Base-by-base conservation (phyloP, 75 land plant species). In the Cryptomeria japonica region DNA sequence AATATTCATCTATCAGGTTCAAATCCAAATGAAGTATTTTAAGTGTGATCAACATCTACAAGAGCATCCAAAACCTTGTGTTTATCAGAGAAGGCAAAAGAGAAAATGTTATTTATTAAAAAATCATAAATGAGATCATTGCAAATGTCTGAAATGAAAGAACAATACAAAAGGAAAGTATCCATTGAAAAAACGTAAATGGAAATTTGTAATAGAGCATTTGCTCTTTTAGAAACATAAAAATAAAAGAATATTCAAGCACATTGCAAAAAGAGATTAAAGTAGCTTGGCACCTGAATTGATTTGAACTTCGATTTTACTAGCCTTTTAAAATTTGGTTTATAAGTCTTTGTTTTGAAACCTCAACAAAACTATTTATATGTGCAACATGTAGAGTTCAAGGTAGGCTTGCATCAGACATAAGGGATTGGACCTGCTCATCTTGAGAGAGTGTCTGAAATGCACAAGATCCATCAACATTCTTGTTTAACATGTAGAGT, bases 181-280 rank as follows among this genome's bases (percentile, higher is more conserved):
- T 51, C 84, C 51, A n/a, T n/a, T 42, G 47, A 28, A 82, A 82
- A 42, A 82, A 82, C n/a, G 5, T 10, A 3, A n/a, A 82, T 42
- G 49, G 25, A 14, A 39, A 82, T 28, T 82, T 46, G 51, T 34
- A 46, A 46, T n/a, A 82, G 84, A 82, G 51, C 84, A n/a, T 82
- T 82, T 82, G 84, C 84, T 82, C 84, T 44, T 39, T 82, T n/a
- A n/a, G 47, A 82, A 82, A 82, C 53, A 46, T 44, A 11, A 79
- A 79, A 79, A 46, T 80, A 5, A 46, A 46, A 46, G 84, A 82
- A 82, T 82, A 82, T 13, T 34, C n/a, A 46, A 44, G 46, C 16
- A 49, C 32, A 46, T 44, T n/a, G 31, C 31, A 82, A 44, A 6
- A 44, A 8, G 14, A 25, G 47, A 46, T 80, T 42, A 46, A 28